Evolutionary conservation across 257 asterid species (phyloP).

Genomic region (Handroanthus guayacan): DNA sequence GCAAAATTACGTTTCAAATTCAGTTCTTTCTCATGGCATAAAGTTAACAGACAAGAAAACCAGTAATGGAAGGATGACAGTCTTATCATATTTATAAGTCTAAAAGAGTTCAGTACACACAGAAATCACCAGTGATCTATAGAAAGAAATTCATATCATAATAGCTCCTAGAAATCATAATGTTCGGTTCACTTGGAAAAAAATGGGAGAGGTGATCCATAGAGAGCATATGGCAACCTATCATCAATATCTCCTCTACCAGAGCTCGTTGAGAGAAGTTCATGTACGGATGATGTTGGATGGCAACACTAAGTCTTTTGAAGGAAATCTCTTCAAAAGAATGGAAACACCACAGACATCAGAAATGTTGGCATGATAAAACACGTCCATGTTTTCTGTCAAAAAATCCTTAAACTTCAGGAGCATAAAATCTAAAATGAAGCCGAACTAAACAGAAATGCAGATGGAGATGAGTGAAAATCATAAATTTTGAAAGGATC

Average conservation of each 20-base stretch:
- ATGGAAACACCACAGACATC: not conserved
- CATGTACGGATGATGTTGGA: not conserved
- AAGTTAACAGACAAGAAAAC: not conserved
- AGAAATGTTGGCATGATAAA: not conserved
- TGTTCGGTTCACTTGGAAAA: too few species aligned
- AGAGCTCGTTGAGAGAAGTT: not conserved
- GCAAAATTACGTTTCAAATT: slow-evolving; percentile 6
- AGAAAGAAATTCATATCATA: not conserved
- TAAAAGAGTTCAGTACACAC: not conserved
- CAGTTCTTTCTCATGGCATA: not conserved
- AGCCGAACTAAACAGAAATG: not conserved
- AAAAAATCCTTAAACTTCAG: not conserved
- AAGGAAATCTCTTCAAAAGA: not conserved
- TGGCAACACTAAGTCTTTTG: not conserved
- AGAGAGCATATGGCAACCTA: not conserved
- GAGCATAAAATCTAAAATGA: not conserved
- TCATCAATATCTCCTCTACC: not conserved
- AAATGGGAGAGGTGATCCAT: too few species aligned
- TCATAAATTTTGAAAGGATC: not conserved
- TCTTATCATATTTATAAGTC: not conserved
- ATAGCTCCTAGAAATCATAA: not conserved
- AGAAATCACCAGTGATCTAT: slow-evolving; percentile 7
- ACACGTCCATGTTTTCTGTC: not conserved
- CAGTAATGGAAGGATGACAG: not conserved
- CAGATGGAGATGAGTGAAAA: not conserved